Evolutionary conservation across 768 basidiomycete species (phyloP), one percentile per base, ranked within the genome.

Genomic region (Tricholoma sp.): DNA sequence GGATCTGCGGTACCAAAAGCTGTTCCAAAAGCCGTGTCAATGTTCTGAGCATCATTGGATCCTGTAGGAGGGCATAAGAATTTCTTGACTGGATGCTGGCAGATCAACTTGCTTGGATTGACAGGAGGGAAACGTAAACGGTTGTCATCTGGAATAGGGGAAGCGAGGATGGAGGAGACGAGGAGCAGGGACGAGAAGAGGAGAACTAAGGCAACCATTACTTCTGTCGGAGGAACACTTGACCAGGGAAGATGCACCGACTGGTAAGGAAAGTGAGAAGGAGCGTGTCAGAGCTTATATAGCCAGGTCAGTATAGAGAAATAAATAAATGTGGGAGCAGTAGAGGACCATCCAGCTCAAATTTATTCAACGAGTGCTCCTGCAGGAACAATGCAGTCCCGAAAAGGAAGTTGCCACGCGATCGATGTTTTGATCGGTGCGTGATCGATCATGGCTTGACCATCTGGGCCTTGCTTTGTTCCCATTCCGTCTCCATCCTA

Each of bases 1-100:
- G 71, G 69, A 58, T 81, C 81, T 3, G 70, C 39, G 4, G 76
- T 73, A 31, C 88, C 88, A 15, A 67, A 65, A 8, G 88, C 88
- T 17, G 70, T 68, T 15, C 88, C 88, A 24, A 88, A 56, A 15
- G 77, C 72, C 1, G 88, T 89, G 15, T 58, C 18, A 31, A 72
- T 63, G 36, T 59, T 70, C 36, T 69, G 56, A 17, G 61, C 56
- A 24, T 60, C 57, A 13, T n/a, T n/a, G n/a, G 60, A 56, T n/a
- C 66, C 67, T 32, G 68, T 65, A 13, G 70, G 68, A 29, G 78
- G 78, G 61, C 79, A 84, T 12, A 80, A 66, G 49, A 70, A 63
- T 37, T 69, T 66, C 54, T 71, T 68, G 49, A 81, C 66, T 18
- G 79, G 76, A 29, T 81, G 59, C 39, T 74, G 69, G 71, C 82